These are phyloP conservation scores for Binderoboletus segoi DNA, from an alignment of 1,284 basidiomycete genomes.

Conservation along the genomic window DNA sequence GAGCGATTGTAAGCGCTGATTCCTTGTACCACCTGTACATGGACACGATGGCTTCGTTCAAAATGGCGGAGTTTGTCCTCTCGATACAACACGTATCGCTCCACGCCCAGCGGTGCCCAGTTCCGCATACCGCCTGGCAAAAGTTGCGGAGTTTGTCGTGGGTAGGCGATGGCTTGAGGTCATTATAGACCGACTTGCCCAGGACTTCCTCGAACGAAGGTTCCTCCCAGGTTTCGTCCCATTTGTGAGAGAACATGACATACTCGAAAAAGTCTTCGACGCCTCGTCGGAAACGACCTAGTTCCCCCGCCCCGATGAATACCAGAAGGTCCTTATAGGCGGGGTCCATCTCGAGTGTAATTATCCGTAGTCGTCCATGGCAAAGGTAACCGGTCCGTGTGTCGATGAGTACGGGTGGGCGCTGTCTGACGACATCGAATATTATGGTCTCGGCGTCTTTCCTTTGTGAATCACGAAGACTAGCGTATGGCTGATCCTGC, in stretches of 20 bases:
- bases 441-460: slow-evolving; percentile 3
- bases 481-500: slow-evolving; percentile 1
- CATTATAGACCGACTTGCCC: slow-evolving; percentile 12
- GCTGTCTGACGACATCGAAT: not conserved
- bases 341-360: slow-evolving; percentile 6
- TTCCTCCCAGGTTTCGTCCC: slow-evolving; percentile 12
- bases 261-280: slow-evolving; percentile 18
- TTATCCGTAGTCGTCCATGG: not conserved
- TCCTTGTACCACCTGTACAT: slow-evolving; percentile 20
- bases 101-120: slow-evolving; percentile 6
- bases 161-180: slow-evolving; percentile 2
- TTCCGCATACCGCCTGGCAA: slow-evolving; percentile 2
- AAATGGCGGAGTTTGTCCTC: not conserved
- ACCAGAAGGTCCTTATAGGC: slow-evolving; percentile 3
- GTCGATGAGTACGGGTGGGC: slow-evolving; percentile 11
- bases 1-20: slow-evolving; percentile 12
- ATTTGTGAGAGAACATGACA: slow-evolving; percentile 25
- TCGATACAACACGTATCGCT: slow-evolving; percentile 15
- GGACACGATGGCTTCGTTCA: slow-evolving; percentile 3
- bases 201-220: slow-evolving; percentile 12
- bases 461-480: not conserved
- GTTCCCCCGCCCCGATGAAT: not conserved
- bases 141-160: slow-evolving; percentile 11
- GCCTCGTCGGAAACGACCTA: not conserved
- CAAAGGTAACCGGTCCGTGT: slow-evolving; percentile 7